Evolutionary conservation across 768 basidiomycete genomes (phyloP).

Genomic region (Suillus americanus): DNA sequence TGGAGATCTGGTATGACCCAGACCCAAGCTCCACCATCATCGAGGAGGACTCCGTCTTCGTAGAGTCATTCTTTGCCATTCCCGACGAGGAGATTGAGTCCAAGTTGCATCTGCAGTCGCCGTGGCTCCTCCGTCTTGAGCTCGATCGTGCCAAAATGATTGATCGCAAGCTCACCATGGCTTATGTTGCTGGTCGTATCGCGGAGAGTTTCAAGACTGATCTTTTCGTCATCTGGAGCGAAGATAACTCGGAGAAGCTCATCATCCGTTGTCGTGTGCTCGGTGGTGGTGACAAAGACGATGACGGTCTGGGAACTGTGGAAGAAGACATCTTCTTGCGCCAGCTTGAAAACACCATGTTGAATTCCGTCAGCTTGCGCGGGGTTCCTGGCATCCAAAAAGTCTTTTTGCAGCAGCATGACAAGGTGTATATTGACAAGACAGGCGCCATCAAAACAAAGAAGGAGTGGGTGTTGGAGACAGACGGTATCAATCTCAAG

Average conservation of each 20-base stretch:
- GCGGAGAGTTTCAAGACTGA: conserved; percentile 94
- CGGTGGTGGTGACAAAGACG: conserved; percentile 82
- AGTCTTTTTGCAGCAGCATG: conserved; percentile 91
- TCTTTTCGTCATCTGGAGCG: conserved; percentile 97
- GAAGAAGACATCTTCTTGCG: conserved; percentile 97
- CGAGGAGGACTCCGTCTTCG: conserved; percentile 93
- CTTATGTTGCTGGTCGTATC: conserved; percentile 90
- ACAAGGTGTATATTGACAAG: conserved; percentile 63
- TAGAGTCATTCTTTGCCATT: conserved; percentile 99
- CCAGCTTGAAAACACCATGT: conserved; percentile 94
- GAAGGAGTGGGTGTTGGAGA: conserved; percentile 95
- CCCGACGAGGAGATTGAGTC: conserved; percentile 95
- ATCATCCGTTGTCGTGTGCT: conserved; percentile 95
- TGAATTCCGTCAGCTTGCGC: conserved; percentile 91
- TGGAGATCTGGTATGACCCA: conserved; percentile 98
- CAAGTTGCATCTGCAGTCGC: conserved; percentile 89
- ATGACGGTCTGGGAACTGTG: conserved; percentile 68
- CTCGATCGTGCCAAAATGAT: conserved; percentile 98
- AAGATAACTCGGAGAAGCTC: conserved; percentile 97
- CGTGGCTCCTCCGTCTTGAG: conserved; percentile 96
- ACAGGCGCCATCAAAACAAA: conserved; percentile 66
- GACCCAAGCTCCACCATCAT: conserved; percentile 90
- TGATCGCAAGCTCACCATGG: conserved; percentile 94
- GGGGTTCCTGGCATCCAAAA: conserved; percentile 89
- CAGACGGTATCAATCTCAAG: conserved; percentile 94